phyloP scores from a whole-genome alignment of 2,329 filamentous ascomycete genomes.

The Metarhizium guizhouense region DNA sequence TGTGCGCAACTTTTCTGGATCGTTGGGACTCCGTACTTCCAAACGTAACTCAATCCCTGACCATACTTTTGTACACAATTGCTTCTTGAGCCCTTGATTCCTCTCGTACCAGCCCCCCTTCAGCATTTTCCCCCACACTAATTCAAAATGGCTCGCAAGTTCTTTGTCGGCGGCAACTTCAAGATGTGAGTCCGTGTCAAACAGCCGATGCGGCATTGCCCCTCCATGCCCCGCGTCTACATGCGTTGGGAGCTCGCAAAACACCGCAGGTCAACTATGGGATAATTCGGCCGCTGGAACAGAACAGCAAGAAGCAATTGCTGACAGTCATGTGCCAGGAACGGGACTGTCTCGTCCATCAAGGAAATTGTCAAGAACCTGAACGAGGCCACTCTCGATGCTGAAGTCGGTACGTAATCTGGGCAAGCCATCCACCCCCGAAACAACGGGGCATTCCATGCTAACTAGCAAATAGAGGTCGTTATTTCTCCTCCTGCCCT shows the following conservation, averaged over 20 bases:
- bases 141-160: slow-evolving; percentile 80
- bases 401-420: slow-evolving; percentile 55
- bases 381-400: slow-evolving; percentile 74
- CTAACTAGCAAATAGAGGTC: slow-evolving; percentile 54
- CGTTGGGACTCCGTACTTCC: not conserved
- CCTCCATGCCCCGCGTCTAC: slow-evolving; percentile 13
- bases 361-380: slow-evolving; percentile 84
- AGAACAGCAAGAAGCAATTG: not conserved
- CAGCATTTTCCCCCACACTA: not conserved
- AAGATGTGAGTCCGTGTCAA: slow-evolving; percentile 67
- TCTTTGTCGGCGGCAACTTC: slow-evolving; percentile 98
- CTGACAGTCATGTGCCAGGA: slow-evolving; percentile 47
- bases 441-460: not conserved
- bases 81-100: not conserved
- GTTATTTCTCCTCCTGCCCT: slow-evolving; percentile 86
- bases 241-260: slow-evolving; percentile 13
- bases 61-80: not conserved
- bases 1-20: not conserved
- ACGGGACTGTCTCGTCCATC: slow-evolving; percentile 84
- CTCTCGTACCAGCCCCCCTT: not conserved
- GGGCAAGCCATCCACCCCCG: slow-evolving; percentile 1
- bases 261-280: slow-evolving; percentile 15
- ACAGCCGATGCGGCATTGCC: slow-evolving; percentile 11
- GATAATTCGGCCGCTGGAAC: not conserved
- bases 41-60: not conserved